Percentiles rank a stretch among this genome's conserved stretches.
These are phyloP conservation scores for Peronospora destructor DNA, from an alignment of 352 stramenopile genomes.

Conservation along the genomic window DNA sequence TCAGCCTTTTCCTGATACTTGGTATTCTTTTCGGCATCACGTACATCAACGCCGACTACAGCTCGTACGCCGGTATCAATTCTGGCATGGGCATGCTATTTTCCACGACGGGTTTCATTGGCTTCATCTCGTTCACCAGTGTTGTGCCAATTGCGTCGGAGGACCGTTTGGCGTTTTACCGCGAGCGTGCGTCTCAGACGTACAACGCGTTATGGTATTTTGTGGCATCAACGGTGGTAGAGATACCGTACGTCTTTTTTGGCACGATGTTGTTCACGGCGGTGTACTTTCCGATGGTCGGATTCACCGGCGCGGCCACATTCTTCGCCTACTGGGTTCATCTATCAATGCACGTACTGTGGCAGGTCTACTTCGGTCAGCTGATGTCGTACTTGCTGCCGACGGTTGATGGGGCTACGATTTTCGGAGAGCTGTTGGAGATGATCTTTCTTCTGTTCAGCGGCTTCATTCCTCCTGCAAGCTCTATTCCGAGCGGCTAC, in stretches of 20 bases:
- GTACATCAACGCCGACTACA: constrained; percentile 33
- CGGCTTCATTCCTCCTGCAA: constrained; percentile 46
- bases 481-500: too few relatives aligned
- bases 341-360: constrained; percentile 37
- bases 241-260: constrained; percentile 57
- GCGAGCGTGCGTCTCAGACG: constrained; percentile 85
- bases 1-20: constrained; percentile 57
- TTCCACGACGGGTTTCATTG: constrained; percentile 63
- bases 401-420: constrained; percentile 31
- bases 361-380: constrained; percentile 46
- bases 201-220: constrained; percentile 85
- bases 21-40: constrained; percentile 66
- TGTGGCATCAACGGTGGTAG: constrained; percentile 41
- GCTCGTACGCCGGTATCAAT: constrained; percentile 41
- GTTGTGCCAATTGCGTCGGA: constrained; percentile 70
- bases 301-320: constrained; percentile 34
- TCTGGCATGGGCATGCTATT: constrained; percentile 56
- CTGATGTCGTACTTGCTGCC: constrained; percentile 41
- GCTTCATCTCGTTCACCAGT: constrained; percentile 69
- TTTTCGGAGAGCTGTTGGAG: constrained; percentile 34
- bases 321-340: constrained; percentile 56
- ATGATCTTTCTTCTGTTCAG: constrained; percentile 50
- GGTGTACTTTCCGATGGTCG: constrained; percentile 47
- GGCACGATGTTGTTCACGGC: constrained; percentile 26
- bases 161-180: constrained; percentile 89